A percentile compares a stretch with the other conserved stretches of the same genome.
Conservation (phyloP, 2,329 filamentous ascomycete genomes). For the Penicillium verrucosum region DNA sequence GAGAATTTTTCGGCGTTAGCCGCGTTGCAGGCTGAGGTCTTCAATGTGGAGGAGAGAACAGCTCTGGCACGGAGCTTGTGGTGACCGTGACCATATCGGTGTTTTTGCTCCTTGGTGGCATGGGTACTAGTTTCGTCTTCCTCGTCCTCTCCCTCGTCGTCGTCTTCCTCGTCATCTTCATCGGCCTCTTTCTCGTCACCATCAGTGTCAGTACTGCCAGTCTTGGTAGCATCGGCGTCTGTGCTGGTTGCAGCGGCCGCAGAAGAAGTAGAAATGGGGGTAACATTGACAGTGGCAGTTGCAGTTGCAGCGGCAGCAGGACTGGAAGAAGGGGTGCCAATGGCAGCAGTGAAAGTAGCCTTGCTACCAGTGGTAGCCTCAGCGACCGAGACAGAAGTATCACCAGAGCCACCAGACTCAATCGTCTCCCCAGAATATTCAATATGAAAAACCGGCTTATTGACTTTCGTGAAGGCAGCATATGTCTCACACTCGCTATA, state of each 20-base stretch:
- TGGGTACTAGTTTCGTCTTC: not conserved
- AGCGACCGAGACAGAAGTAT: not conserved
- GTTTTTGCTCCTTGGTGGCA: not conserved
- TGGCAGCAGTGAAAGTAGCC: not conserved
- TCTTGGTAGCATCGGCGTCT: not conserved
- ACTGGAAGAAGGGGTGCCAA: not conserved
- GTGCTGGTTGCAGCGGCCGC: not conserved
- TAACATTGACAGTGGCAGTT: not conserved
- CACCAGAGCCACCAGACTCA: not conserved
- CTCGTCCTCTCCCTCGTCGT: not conserved
- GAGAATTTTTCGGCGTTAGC: conserved; percentile 54
- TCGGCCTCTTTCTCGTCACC: conserved; percentile 33
- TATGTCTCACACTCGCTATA: conserved; percentile 60
- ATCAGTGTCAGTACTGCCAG: not conserved
- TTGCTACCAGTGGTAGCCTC: not conserved
- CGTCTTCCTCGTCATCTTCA: conserved; percentile 28
- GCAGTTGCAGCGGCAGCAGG: not conserved
- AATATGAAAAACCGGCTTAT: conserved; percentile 70
- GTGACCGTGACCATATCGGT: not conserved
- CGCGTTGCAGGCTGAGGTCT: conserved; percentile 49
- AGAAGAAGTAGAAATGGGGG: not conserved
- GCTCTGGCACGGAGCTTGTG: conserved; percentile 1
- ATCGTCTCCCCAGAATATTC: conserved; percentile 55
- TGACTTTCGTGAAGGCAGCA: conserved; percentile 55
- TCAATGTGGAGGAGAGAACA: conserved; percentile 15